Evolutionary conservation across 1,284 basidiomycete species (phyloP).

Genomic region (Ustilago trichophora): DNA sequence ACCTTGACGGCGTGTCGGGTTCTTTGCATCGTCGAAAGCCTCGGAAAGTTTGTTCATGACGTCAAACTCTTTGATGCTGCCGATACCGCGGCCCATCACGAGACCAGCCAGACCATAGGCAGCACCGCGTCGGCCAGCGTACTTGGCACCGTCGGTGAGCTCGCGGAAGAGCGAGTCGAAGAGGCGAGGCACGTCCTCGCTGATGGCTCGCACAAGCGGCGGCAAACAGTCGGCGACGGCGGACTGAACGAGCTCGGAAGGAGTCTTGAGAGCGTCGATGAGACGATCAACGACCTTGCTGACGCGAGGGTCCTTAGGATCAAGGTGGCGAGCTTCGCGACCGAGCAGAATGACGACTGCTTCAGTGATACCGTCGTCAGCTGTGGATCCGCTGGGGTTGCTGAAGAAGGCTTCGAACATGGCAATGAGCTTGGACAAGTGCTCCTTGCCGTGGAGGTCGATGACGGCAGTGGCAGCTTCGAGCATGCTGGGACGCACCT

Average conservation of each 20-base stretch:
- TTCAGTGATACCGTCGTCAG: conserved; percentile 75
- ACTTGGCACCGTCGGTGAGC: conserved; percentile 73
- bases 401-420: conserved; percentile 85
- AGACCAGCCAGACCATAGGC: conserved; percentile 95
- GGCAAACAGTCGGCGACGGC: conserved; percentile 91
- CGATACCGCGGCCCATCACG: conserved; percentile 87
- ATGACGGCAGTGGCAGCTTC: conserved; percentile 83
- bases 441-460: conserved; percentile 81
- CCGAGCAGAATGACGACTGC: conserved; percentile 95
- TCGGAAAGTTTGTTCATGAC: conserved; percentile 79
- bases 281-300: conserved; percentile 81
- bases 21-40: conserved; percentile 89
- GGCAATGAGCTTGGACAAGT: conserved; percentile 79
- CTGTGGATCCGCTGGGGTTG: conserved; percentile 55
- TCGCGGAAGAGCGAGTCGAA: conserved; percentile 78
- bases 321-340: conserved; percentile 87
- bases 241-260: conserved; percentile 94
- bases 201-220: conserved; percentile 81
- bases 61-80: conserved; percentile 83
- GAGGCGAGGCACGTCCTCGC: conserved; percentile 70
- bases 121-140: conserved; percentile 89
- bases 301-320: conserved; percentile 69
- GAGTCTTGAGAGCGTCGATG: conserved; percentile 89
- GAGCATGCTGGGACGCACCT: conserved; percentile 87
- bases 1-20: conserved; percentile 86